phyloP scores from a whole-genome alignment of 495 filamentous ascomycete genomes.

The Penicilliopsis zonata region DNA sequence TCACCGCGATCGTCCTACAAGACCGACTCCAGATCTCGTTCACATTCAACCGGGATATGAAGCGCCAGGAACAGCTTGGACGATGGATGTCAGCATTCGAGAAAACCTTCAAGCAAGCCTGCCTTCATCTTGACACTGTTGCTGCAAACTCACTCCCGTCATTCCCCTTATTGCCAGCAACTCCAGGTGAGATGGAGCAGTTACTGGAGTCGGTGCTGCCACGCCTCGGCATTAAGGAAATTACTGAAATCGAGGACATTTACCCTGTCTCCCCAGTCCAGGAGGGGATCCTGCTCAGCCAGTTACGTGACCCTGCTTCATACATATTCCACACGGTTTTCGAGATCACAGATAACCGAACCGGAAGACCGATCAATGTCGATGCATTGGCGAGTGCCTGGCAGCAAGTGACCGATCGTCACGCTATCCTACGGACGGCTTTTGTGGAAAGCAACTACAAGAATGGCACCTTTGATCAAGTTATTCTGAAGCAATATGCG shows the following conservation, averaged over 20 bases:
- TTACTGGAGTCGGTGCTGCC: constrained; percentile 32
- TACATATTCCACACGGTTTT: constrained; percentile 38
- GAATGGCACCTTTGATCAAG: constrained; percentile 40
- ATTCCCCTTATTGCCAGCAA: constrained; percentile 52
- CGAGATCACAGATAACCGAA: constrained; percentile 20
- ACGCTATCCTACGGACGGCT: constrained; percentile 41
- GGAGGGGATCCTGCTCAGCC: constrained; percentile 53
- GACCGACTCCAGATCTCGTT: constrained; percentile 49
- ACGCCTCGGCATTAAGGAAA: constrained; percentile 31
- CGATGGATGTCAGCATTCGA: constrained; percentile 52
- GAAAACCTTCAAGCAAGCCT: constrained; percentile 40
- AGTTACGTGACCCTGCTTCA: constrained; percentile 35
- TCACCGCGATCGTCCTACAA: constrained; percentile 45
- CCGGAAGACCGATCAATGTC: constrained; percentile 18
- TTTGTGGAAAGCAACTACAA: constrained; percentile 42
- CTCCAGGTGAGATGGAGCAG: constrained; percentile 37
- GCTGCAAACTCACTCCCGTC: constrained; percentile 47
- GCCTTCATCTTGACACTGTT: constrained; percentile 34
- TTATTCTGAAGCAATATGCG: constrained; percentile 32
- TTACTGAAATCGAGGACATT: constrained; percentile 40
- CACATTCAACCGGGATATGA: constrained; percentile 47
- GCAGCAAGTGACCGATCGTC: constrained; percentile 39
- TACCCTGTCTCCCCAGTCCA: constrained; percentile 58
- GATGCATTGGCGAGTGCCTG: constrained; percentile 35
- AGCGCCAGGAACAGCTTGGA: constrained; percentile 40